Conservation (phyloP, 495 filamentous ascomycete genomes). For the Penicillium parvum region DNA sequence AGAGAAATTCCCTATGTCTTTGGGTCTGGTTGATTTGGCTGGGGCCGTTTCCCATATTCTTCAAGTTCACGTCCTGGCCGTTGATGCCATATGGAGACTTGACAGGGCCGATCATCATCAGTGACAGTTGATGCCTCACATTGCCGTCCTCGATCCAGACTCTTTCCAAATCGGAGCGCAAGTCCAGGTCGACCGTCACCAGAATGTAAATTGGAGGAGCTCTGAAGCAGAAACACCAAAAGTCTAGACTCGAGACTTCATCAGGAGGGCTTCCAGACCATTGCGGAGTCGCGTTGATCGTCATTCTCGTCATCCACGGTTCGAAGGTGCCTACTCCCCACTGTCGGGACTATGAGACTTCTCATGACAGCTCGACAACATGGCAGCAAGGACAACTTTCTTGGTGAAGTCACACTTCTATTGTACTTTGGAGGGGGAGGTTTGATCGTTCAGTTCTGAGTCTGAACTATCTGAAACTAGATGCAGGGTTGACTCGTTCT, state of each 20-base stretch:
- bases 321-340: conserved; percentile 7
- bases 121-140: conserved; percentile 10
- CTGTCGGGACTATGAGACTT: background rate
- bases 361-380: background rate
- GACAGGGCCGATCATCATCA: conserved; percentile 1
- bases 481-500: too few relatives aligned
- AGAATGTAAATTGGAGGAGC: conserved; percentile 2
- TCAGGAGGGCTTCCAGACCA: conserved; percentile 10
- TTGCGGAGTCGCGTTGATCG: conserved; percentile 20
- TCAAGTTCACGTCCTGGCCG: too few relatives aligned
- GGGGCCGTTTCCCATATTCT: too few relatives aligned
- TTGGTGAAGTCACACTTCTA: too few relatives aligned
- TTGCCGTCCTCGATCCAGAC: background rate
- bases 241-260: conserved; percentile 10
- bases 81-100: background rate
- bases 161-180: conserved; percentile 8
- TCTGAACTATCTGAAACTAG: too few relatives aligned
- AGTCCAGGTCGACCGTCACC: background rate
- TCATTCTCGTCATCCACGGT: conserved; percentile 12
- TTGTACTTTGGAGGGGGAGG: too few relatives aligned
- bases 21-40: too few relatives aligned
- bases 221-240: background rate
- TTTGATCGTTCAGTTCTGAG: too few relatives aligned
- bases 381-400: background rate
- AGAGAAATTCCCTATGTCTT: too few relatives aligned